Evolutionary conservation across 1,139 yeast species (phyloP), one percentile per base, ranked within the genome.

Genomic region (Debaryomyces sp.): DNA sequence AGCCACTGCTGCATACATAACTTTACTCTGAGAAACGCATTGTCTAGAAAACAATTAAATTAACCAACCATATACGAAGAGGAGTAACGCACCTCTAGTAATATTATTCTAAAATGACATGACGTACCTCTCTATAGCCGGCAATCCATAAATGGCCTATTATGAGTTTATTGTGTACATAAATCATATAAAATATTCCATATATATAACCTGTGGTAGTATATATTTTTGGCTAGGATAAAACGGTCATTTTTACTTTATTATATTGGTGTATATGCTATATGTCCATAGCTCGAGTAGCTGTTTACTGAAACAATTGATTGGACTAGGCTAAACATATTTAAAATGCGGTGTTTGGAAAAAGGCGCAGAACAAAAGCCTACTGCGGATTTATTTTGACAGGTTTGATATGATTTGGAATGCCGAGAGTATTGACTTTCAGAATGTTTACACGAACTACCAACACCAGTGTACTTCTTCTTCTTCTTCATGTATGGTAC

Each of bases 1-100:
- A 41, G 43, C 43, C 43, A 41, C 43, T 23, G 36, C 26, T 30
- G 26, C 35, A 21, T 41, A 30, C 15, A 29, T 21, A 30, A 22
- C n/a, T 12, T 41, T 17, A 4, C 30, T 12, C 12, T 26, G 22
- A 5, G 10, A 41, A 29, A 41, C 21, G 35, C 17, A 26, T 41
- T 41, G 43, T 41, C 43, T 35, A 41, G 36, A 21, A 22, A 41
- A 41, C 37, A 29, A 27, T 30, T 1, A 30, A 21, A 22, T 32
- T 9, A 30, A 21, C 10, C 8, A 27, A 9, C 23, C 23, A 27
- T 27, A 30, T 41, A 41, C 43, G 36, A 30, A 30, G 43, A 41
- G 43, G 43, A 41, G 43, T 41, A 41, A 30, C 23, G 43, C 26
- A 40, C 18, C n/a, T 21, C n/a, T 12, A 24, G 17, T 26, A 10